These are phyloP conservation scores for Penicillium mononematosum DNA, from an alignment of 495 filamentous ascomycete species.

Conservation along the genomic window DNA sequence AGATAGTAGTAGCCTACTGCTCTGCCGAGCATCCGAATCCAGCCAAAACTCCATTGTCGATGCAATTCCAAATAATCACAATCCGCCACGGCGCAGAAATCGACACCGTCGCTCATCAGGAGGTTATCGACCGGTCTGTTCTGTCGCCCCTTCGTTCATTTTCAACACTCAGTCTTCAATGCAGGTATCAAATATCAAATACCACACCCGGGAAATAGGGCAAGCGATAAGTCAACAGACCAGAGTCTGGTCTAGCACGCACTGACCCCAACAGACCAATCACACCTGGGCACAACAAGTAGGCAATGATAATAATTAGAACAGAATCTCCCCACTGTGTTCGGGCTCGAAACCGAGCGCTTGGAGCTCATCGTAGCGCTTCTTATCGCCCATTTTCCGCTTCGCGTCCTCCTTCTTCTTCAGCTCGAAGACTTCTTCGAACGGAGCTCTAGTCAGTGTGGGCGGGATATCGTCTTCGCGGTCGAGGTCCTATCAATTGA, in stretches of 20 bases:
- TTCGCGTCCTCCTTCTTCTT: slow-evolving; percentile 66
- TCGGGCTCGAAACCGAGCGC: slow-evolving; percentile 86
- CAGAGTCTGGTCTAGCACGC: background rate
- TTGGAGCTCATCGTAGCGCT: slow-evolving; percentile 62
- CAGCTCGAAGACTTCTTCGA: slow-evolving; percentile 67
- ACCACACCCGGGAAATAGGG: background rate
- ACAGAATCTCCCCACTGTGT: slow-evolving; percentile 69
- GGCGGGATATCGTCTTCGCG: slow-evolving; percentile 85
- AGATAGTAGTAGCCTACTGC: background rate
- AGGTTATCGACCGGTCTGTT: background rate
- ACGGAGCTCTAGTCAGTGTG: slow-evolving; percentile 63
- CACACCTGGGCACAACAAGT: slow-evolving; percentile 3
- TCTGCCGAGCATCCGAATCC: background rate
- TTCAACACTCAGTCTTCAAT: background rate
- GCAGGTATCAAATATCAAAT: background rate
- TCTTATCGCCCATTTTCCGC: slow-evolving; percentile 71
- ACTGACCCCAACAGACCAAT: slow-evolving; percentile 1
- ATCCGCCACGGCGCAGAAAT: background rate
- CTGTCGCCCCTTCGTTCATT: background rate
- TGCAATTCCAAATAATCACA: background rate
- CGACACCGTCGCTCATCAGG: background rate
- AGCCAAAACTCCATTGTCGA: slow-evolving; percentile 5
- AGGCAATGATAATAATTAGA: slow-evolving; percentile 44
- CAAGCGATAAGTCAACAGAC: background rate
- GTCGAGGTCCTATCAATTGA: slow-evolving; percentile 68